phyloP scores from a whole-genome alignment of 176 grass and related monocot species.

The Phoenix dactylifera region DNA sequence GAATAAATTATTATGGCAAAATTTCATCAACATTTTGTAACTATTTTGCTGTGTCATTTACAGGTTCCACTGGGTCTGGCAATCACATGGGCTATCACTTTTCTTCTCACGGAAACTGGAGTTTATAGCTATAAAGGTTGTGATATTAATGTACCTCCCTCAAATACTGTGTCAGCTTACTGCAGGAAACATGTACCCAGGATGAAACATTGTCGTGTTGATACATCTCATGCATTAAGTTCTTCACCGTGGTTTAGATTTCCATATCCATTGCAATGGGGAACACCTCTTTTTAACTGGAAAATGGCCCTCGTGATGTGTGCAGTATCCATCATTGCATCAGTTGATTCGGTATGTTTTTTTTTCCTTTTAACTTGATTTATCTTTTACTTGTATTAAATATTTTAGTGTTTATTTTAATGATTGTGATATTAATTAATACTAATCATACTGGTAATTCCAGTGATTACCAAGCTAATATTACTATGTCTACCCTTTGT shows the following conservation, averaged over 20 bases:
- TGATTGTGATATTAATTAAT: no score
- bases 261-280: constrained; percentile 96
- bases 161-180: constrained; percentile 76
- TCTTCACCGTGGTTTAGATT: constrained; percentile 95
- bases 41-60: background rate
- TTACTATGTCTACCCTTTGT: no score
- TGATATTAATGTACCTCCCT: constrained; percentile 66
- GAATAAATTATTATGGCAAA: no score
- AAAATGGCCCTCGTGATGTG: constrained; percentile 96
- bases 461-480: no score
- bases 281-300: constrained; percentile 85
- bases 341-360: constrained; percentile 86
- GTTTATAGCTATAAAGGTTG: constrained; percentile 86
- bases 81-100: constrained; percentile 89
- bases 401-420: no score
- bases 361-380: constrained; percentile 17
- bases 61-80: constrained; percentile 88
- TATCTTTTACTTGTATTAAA: background rate
- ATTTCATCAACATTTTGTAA: no score
- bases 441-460: no score
- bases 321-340: constrained; percentile 73
- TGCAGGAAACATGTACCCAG: constrained; percentile 77
- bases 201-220: constrained; percentile 82
- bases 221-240: constrained; percentile 69
- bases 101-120: constrained; percentile 72